phyloP scores from a whole-genome alignment of 1,284 basidiomycete genomes.

The Sphaerobolus stellatus region DNA sequence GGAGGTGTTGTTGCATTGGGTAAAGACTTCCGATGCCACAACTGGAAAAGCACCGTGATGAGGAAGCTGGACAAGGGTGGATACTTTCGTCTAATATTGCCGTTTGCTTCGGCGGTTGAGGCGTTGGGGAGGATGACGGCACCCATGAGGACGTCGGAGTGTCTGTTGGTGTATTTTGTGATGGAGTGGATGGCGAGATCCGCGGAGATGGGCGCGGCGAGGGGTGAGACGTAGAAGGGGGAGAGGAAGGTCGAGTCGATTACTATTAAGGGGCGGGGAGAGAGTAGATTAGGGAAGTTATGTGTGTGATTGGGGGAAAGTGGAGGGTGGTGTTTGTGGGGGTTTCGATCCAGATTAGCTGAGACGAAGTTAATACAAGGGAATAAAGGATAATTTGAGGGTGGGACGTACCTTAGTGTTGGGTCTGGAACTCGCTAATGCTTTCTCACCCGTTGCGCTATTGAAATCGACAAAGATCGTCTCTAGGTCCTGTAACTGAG shows the following conservation, averaged over 20 bases:
- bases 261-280: slow-evolving; percentile 58
- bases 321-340: slow-evolving; percentile 94
- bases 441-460: slow-evolving; percentile 59
- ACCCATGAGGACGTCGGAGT: slow-evolving; percentile 91
- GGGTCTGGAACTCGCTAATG: slow-evolving; percentile 62
- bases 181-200: slow-evolving; percentile 81
- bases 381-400: neutral
- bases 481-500: slow-evolving; percentile 69
- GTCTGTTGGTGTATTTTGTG: slow-evolving; percentile 94
- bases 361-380: slow-evolving; percentile 7
- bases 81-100: too few species aligned
- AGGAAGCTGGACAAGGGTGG: too few species aligned
- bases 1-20: too few species aligned
- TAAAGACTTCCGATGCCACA: too few species aligned
- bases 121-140: slow-evolving; percentile 74
- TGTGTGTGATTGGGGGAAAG: slow-evolving; percentile 74
- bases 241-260: slow-evolving; percentile 94
- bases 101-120: too few species aligned
- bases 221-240: slow-evolving; percentile 88
- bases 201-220: slow-evolving; percentile 68
- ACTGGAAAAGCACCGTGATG: too few species aligned
- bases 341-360: slow-evolving; percentile 96
- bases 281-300: slow-evolving; percentile 51
- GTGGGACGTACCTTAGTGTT: slow-evolving; percentile 74
- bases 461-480: slow-evolving; percentile 88